Percentiles rank a stretch among this genome's conserved stretches.
Conservation (phyloP, 176 grass and related monocot genomes). For the Triticum turgidum region DNA sequence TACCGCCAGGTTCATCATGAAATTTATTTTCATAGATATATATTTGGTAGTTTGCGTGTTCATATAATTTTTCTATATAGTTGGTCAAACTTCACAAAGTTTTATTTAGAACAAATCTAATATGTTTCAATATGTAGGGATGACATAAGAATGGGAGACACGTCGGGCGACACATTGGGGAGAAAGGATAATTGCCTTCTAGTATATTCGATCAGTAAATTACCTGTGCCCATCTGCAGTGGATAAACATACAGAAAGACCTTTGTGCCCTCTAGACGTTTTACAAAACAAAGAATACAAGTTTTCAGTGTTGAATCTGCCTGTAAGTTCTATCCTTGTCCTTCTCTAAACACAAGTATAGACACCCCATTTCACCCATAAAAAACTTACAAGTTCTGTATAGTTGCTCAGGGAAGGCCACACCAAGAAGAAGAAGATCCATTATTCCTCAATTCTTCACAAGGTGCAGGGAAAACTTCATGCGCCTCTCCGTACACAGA, state of each 20-base stretch:
- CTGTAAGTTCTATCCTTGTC: constrained; percentile 8
- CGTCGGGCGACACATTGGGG: neutral
- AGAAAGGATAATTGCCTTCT: neutral
- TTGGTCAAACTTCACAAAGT: neutral
- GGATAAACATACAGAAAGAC: neutral
- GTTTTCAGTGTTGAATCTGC: neutral
- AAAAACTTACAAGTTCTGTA: neutral
- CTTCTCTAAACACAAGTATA: neutral
- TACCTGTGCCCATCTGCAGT: neutral
- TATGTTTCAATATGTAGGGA: neutral
- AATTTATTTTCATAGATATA: neutral
- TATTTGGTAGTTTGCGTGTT: neutral
- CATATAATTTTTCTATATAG: neutral
- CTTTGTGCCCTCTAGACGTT: neutral
- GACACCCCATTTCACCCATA: neutral
- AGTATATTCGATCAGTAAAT: neutral
- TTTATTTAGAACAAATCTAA: neutral
- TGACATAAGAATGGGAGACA: neutral
- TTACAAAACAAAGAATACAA: neutral
- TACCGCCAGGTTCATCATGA: neutral
- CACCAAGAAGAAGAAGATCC: constrained; percentile 59
- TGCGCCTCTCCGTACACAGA: constrained; percentile 66
- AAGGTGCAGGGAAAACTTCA: constrained; percentile 65
- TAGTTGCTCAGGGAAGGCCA: constrained; percentile 28
- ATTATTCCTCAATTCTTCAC: constrained; percentile 57